Base-by-base conservation (phyloP, 345 rosid species). In the Eucalyptus sp. region DNA sequence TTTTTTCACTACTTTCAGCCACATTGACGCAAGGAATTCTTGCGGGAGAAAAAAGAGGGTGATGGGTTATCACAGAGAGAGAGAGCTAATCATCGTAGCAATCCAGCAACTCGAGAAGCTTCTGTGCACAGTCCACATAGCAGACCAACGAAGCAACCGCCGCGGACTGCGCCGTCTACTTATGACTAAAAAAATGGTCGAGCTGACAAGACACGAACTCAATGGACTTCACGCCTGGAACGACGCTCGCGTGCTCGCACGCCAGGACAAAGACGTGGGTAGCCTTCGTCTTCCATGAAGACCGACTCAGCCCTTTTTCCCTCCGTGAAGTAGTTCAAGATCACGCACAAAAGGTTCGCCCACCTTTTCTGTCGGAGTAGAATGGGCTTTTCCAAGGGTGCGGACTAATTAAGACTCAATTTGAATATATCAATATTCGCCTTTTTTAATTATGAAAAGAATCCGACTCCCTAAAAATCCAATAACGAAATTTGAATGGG, bases 401-500 rank as follows among this genome's bases (percentile, higher is more conserved):
- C 24, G 56, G 1, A 52, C 24, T 51, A 51, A 51, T 51, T 51
- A 51, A 0, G 22, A 51, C 22, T 17, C 4, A 51, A 51, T 51
- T 51, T 17, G 1, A 51, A 51, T 7, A 17, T 51, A 51, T 51
- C 22, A 1, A 51, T 17, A 51, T 51, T 4, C 4, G 1, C 1
- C 22, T 0, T 52, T 52, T 18, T 52, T 52, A 52, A 7, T 52
- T 52, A 52, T 52, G 1, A 52, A 18, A 52, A 52, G 56, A 52
- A 52, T 18, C 2, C 4, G 2, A 52, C 56, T 17, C 4, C 4
- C 56, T 1, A 7, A 51, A 51, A 51, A 51, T 17, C 1, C 56
- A 24, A 56, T 24, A 22, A 22, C 1, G 3, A 58, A 2, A 60
- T 27, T 16, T 0, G 2, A 60, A 60, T 3, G 2, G 31, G 10